These are phyloP conservation scores for Melanogaster broomeanus DNA, from an alignment of 768 basidiomycete species.

Conservation along the genomic window DNA sequence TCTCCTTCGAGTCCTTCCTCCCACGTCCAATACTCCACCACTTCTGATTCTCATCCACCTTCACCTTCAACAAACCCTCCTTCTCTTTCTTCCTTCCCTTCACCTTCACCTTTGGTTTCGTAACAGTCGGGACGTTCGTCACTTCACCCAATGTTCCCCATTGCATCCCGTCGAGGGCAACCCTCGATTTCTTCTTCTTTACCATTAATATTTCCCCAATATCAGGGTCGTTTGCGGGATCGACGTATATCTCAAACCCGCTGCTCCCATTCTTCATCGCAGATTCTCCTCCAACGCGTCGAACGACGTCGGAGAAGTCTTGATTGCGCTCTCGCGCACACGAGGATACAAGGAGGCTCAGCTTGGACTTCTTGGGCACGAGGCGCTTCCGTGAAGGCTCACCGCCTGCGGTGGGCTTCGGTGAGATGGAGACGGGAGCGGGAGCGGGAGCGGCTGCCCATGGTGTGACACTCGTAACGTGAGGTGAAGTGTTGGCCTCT, in stretches of 20 bases:
- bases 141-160: conserved; percentile 62
- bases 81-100: conserved; percentile 41
- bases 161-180: conserved; percentile 54
- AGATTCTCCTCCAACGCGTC: conserved; percentile 43
- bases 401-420: conserved; percentile 18
- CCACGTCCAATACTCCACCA: conserved; percentile 86
- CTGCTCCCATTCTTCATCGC: conserved; percentile 35
- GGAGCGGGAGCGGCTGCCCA: conserved; percentile 17
- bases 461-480: conserved; percentile 25
- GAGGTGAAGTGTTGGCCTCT: conserved; percentile 39
- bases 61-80: conserved; percentile 37
- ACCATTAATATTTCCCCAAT: conserved; percentile 71
- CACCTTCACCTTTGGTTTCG: conserved; percentile 26
- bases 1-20: conserved; percentile 72
- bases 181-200: conserved; percentile 74
- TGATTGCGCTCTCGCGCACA: conserved; percentile 32
- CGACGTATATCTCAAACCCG: conserved; percentile 73
- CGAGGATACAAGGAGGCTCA: conserved; percentile 44
- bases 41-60: conserved; percentile 54
- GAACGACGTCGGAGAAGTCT: conserved; percentile 63
- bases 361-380: conserved; percentile 74
- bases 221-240: conserved; percentile 63
- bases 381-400: conserved; percentile 46
- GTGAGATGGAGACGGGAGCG: conserved; percentile 27
- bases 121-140: conserved; percentile 49